Conservation (phyloP, 1,284 basidiomycete species). For the Coniferiporia sulphurascens region DNA sequence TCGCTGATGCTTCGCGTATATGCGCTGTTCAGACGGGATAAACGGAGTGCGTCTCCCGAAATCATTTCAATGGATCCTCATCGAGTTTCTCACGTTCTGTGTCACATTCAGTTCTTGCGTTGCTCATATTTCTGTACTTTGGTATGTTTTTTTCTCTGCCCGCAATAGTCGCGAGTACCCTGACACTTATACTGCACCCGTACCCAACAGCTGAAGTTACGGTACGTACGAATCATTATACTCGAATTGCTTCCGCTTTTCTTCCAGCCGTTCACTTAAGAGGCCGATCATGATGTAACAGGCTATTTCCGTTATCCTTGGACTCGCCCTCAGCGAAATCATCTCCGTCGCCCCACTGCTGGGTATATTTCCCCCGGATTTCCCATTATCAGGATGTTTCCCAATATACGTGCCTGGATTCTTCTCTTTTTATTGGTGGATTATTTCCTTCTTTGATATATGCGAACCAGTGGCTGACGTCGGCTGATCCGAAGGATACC, state of each 20-base stretch:
- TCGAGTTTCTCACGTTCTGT: too few species aligned
- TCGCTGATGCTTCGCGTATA: slow-evolving; percentile 4
- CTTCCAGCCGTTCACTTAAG: background rate
- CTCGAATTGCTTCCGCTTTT: background rate
- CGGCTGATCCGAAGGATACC: background rate
- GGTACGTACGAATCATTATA: background rate
- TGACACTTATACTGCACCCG: too few species aligned
- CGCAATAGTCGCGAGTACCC: background rate
- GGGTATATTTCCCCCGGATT: slow-evolving; percentile 4
- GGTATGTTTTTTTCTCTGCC: background rate
- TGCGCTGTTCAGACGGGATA: slow-evolving; percentile 6
- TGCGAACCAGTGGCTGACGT: background rate
- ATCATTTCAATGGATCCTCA: background rate
- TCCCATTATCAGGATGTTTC: slow-evolving; percentile 8
- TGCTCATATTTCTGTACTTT: background rate
- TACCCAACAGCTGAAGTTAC: slow-evolving; percentile 4
- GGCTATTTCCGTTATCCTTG: slow-evolving; percentile 2
- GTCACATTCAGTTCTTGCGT: background rate
- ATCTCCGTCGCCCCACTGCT: slow-evolving; percentile 3
- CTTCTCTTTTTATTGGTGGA: slow-evolving; percentile 9
- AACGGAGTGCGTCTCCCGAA: background rate
- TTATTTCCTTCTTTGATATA: background rate
- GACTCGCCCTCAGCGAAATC: background rate
- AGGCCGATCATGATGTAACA: background rate
- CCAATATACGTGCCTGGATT: slow-evolving; percentile 2